A percentile compares a stretch with the other conserved stretches of the same genome.
phyloP scores from a whole-genome alignment of 2,329 filamentous ascomycete species.

The Cladosporium sphaerospermum region DNA sequence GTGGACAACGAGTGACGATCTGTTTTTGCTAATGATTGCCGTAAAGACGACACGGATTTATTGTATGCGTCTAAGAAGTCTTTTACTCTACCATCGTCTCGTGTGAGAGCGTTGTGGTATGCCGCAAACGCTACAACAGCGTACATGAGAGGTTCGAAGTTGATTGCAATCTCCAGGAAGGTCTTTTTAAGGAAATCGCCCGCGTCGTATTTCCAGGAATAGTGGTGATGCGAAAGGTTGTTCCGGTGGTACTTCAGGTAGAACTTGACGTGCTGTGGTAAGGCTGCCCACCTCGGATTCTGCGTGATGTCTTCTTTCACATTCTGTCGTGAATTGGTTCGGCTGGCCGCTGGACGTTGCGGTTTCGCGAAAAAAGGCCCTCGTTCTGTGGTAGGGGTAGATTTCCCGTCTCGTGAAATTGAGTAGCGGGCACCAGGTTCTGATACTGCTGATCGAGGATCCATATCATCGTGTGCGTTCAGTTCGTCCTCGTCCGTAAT shows the following conservation, averaged over 20 bases:
- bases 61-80: constrained; percentile 89
- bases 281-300: constrained; percentile 23
- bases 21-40: constrained; percentile 63
- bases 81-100: constrained; percentile 65
- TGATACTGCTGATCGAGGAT: constrained; percentile 21
- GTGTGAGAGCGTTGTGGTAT: constrained; percentile 71
- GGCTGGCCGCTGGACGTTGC: constrained; percentile 15
- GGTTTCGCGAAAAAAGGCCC: constrained; percentile 33
- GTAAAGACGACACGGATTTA: constrained; percentile 70
- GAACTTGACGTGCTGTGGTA: constrained; percentile 60
- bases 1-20: constrained; percentile 68
- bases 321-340: constrained; percentile 19
- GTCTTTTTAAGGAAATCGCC: constrained; percentile 67
- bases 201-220: constrained; percentile 66
- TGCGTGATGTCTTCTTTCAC: constrained; percentile 21
- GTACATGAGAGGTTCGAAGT: constrained; percentile 76
- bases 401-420: constrained; percentile 37
- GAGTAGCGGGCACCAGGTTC: constrained; percentile 6
- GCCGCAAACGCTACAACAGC: constrained; percentile 83
- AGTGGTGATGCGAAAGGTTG: constrained; percentile 75
- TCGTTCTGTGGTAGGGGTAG: constrained; percentile 47
- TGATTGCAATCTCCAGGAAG: constrained; percentile 65
- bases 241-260: constrained; percentile 74
- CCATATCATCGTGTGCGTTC: constrained; percentile 29
- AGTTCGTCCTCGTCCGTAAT: constrained; percentile 44